phyloP scores from a whole-genome alignment of 2,329 filamentous ascomycete species.

The Calonectria naviculata region DNA sequence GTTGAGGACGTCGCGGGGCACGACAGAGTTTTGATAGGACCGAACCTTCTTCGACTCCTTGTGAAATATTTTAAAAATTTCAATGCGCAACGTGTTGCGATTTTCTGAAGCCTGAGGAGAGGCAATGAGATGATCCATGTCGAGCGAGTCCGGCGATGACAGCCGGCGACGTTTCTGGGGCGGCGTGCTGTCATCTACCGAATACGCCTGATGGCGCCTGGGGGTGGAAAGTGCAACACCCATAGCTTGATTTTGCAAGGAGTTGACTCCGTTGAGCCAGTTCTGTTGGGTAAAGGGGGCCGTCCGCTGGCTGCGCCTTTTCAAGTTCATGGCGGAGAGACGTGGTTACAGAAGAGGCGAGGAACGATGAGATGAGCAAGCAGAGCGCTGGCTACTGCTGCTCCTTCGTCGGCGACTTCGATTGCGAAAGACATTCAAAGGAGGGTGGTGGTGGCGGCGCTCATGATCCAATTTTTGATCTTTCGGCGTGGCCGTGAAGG shows the following conservation, averaged over 20 bases:
- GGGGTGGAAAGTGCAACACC: conserved; percentile 43
- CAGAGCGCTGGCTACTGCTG: conserved; percentile 22
- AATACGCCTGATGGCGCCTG: conserved; percentile 47
- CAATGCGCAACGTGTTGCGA: conserved; percentile 60
- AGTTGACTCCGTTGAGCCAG: conserved; percentile 60
- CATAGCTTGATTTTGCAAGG: conserved; percentile 55
- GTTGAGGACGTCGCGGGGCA: conserved; percentile 44
- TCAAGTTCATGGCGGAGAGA: conserved; percentile 59
- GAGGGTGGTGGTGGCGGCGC: conserved; percentile 26
- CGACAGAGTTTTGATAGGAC: conserved; percentile 38
- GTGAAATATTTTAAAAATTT: conserved; percentile 64
- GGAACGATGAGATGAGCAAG: conserved; percentile 22
- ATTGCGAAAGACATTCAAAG: conserved; percentile 33
- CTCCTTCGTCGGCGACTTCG: conserved; percentile 12
- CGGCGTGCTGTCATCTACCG: conserved; percentile 49
- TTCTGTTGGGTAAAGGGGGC: conserved; percentile 67
- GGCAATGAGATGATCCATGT: conserved; percentile 47
- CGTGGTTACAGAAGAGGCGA: conserved; percentile 45
- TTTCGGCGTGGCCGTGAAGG: conserved; percentile 31
- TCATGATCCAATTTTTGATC: conserved; percentile 34
- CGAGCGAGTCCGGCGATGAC: conserved; percentile 49
- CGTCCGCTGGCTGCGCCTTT: conserved; percentile 58
- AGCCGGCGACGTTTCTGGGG: conserved; percentile 64
- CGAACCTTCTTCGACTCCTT: conserved; percentile 55
- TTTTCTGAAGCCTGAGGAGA: conserved; percentile 45